Evolutionary conservation across 2,329 filamentous ascomycete genomes (phyloP).

Genomic region (Monosporascus cannonballus): DNA sequence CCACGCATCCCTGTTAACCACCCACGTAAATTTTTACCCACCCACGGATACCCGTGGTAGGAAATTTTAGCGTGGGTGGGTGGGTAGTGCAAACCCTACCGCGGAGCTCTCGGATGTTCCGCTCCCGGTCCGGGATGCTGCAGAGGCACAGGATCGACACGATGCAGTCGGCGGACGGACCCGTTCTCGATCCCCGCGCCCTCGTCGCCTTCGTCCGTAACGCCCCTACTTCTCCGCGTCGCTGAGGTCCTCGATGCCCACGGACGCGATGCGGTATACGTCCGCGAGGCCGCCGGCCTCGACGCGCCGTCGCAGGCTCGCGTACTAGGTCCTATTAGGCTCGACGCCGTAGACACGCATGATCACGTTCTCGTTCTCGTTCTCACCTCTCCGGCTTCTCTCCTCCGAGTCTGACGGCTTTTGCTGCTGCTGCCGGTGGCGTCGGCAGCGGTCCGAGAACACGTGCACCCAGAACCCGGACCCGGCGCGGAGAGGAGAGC

Average conservation of each 20-base stretch:
- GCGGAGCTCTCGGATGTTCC: constrained; percentile 50
- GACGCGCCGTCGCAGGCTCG: constrained; percentile 39
- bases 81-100: too few species aligned
- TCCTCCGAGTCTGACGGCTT: constrained; percentile 1
- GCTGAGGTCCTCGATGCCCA: constrained; percentile 54
- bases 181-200: constrained; percentile 34
- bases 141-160: constrained; percentile 58
- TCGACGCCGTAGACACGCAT: constrained; percentile 57
- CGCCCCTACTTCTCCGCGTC: constrained; percentile 35
- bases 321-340: constrained; percentile 51
- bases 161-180: constrained; percentile 51
- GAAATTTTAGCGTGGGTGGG: too few species aligned
- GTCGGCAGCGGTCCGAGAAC: constrained; percentile 26
- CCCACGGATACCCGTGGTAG: too few species aligned
- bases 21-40: too few species aligned
- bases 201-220: constrained; percentile 8
- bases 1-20: too few species aligned
- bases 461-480: constrained; percentile 54
- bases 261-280: constrained; percentile 55
- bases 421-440: constrained; percentile 2
- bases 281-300: constrained; percentile 45
- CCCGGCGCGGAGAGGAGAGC: constrained; percentile 43
- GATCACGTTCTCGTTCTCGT: constrained; percentile 16
- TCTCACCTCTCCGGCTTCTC: constrained; percentile 4
- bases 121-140: constrained; percentile 54